These are phyloP conservation scores for Curvularia sp. DNA, from an alignment of 2,329 filamentous ascomycete genomes.

Conservation along the genomic window DNA sequence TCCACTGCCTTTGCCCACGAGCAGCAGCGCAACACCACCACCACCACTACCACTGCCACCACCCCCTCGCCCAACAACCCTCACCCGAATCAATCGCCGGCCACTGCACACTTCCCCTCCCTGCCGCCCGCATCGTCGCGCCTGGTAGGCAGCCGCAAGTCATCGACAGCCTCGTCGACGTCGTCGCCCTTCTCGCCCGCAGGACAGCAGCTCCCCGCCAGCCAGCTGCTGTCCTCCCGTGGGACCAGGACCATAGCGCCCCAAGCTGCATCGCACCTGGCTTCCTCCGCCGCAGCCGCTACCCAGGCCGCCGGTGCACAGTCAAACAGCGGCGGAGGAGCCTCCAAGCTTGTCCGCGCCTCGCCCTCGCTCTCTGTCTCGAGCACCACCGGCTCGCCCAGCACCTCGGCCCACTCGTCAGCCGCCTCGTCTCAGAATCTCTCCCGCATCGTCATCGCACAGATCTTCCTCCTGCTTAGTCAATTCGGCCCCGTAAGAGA, in stretches of 20 bases:
- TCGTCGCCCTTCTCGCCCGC: constrained; percentile 63
- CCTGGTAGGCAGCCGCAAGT: constrained; percentile 61
- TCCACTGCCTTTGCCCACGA: constrained; percentile 57
- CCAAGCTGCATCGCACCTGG: constrained; percentile 61
- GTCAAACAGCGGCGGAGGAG: constrained; percentile 62
- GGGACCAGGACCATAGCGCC: constrained; percentile 64
- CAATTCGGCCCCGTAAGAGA: constrained; percentile 77
- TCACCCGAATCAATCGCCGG: constrained; percentile 60
- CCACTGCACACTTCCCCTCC: constrained; percentile 61
- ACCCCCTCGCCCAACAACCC: constrained; percentile 58
- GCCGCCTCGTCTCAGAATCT: constrained; percentile 59
- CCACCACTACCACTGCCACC: constrained; percentile 34
- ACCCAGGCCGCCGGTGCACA: constrained; percentile 61
- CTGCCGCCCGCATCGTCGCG: constrained; percentile 59
- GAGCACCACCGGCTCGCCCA: constrained; percentile 63
- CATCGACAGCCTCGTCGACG: constrained; percentile 62
- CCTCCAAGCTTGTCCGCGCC: constrained; percentile 64
- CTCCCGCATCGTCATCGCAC: constrained; percentile 92
- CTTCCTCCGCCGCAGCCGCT: constrained; percentile 61
- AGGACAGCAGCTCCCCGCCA: constrained; percentile 62
- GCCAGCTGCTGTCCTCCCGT: constrained; percentile 64
- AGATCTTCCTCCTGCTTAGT: constrained; percentile 92
- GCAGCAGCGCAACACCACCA: constrained; percentile 46
- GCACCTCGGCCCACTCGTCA: constrained; percentile 57
- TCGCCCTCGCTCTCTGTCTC: constrained; percentile 60